phyloP scores from a whole-genome alignment of 805 yeast species.

The Nakazawaea anatomiae region DNA sequence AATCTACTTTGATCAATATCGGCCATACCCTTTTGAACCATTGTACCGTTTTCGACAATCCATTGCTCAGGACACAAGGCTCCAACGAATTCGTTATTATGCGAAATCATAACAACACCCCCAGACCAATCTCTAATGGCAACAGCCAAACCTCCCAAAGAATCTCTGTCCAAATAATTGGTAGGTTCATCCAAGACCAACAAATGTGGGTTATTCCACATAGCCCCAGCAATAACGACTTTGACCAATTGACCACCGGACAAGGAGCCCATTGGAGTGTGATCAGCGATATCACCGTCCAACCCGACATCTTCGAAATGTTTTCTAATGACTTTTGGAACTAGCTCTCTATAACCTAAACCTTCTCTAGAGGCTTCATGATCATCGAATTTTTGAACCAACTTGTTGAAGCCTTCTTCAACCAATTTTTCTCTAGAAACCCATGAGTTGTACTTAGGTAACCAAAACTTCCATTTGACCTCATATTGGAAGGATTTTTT shows the following conservation, averaged over 20 bases:
- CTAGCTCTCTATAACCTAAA: constrained; percentile 92
- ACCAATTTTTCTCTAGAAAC: constrained; percentile 77
- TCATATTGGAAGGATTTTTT: constrained; percentile 97
- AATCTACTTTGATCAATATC: constrained; percentile 74
- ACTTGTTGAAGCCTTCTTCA: constrained; percentile 81
- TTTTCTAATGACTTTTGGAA: constrained; percentile 88
- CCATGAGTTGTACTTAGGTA: constrained; percentile 93
- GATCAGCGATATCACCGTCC: constrained; percentile 98
- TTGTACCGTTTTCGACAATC: constrained; percentile 89
- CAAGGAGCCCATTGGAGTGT: constrained; percentile 92
- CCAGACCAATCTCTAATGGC: constrained; percentile 98
- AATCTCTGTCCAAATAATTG: constrained; percentile 95
- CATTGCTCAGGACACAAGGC: constrained; percentile 98
- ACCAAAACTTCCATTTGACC: constrained; percentile 87
- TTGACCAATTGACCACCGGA: constrained; percentile 98
- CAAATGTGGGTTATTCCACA: constrained; percentile 99
- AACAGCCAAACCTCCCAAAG: constrained; percentile 93
- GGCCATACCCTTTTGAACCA: constrained; percentile 77
- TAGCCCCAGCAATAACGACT: constrained; percentile 98
- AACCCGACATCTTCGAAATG: constrained; percentile 97
- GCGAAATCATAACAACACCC: constrained; percentile 98
- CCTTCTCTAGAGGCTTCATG: constrained; percentile 99
- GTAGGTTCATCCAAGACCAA: constrained; percentile 97
- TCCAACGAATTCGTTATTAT: constrained; percentile 93
- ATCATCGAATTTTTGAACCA: constrained; percentile 96